Evolutionary conservation across 208 protist genomes (phyloP), one percentile per base, ranked within the genome.

Genomic region (Trypanosoma scelopori): DNA sequence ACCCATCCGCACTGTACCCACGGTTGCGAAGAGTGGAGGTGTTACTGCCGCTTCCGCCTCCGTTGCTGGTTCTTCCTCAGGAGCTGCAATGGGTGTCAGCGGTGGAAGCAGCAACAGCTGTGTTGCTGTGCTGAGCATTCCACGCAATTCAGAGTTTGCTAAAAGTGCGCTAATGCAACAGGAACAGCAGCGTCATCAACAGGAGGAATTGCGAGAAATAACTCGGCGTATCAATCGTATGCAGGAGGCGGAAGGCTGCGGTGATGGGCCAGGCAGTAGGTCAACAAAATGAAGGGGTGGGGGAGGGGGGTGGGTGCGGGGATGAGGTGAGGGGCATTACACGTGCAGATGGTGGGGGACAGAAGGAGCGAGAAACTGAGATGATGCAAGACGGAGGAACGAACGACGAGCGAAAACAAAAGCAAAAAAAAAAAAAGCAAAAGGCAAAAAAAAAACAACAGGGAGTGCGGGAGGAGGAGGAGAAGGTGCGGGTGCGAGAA

Each of bases 131-230:
- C 30, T 71, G 41, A 45, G 43, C 20, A 43, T 71, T 48, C 57
- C 66, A 37, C 57, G 32, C 4, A 23, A 30, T 32, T 20, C 66
- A 22, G 42, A 65, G 7, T 71, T 71, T 59, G 66, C 66, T n/a
- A 5, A 52, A 37, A 71, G 20, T 25, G 66, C 57, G 13, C 16
- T 65, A 12, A 9, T 43, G 25, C 48, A 49, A 16, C 66, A 71
- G 32, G 66, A 64, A 35, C 41, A 53, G 25, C 43, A 65, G 25
- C 45, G 57, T 46, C 47, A 46, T 12, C 67, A 66, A 23, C 46
- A 65, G 32, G 58, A 73, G 37, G 49, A 73, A 16, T 32, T 66
- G 32, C 67, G 67, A 43, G 67, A 59, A n/a, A 55, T 66, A 25
- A 73, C 58, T 15, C 43, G n/a, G 28, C 57, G 57, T 32, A 73